Evolutionary conservation across 2,329 filamentous ascomycete genomes (phyloP).

Genomic region (Neonectria ditissima): DNA sequence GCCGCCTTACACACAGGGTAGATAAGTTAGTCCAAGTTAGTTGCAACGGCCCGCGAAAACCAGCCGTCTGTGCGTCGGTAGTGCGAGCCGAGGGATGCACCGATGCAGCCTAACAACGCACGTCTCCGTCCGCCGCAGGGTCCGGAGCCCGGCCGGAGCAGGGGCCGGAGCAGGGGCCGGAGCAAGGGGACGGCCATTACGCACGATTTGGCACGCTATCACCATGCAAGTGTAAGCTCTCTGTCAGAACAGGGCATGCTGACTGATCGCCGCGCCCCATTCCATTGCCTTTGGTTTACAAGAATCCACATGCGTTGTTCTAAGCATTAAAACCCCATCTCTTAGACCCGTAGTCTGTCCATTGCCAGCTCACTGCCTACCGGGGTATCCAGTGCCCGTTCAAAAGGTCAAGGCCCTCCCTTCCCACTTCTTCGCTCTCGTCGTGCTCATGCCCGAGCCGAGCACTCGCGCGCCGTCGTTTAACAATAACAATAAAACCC

Average conservation of each 20-base stretch:
- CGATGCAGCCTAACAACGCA: not conserved
- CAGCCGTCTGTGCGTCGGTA: conserved; percentile 11
- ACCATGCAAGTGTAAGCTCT: conserved; percentile 22
- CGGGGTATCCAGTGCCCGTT: not conserved
- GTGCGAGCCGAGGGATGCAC: not conserved
- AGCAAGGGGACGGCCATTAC: not conserved
- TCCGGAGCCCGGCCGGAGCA: not conserved
- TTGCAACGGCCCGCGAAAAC: not conserved
- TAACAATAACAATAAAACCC: conserved; percentile 3
- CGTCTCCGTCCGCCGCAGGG: not conserved
- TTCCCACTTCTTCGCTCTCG: not conserved
- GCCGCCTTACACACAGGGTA: not conserved
- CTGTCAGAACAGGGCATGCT: conserved; percentile 19
- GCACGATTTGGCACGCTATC: not conserved
- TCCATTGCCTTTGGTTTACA: not conserved
- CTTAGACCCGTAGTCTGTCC: conserved; percentile 1
- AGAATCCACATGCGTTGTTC: not conserved
- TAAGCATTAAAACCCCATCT: not conserved
- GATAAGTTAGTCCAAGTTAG: not conserved
- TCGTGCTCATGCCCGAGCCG: not conserved
- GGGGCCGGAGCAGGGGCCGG: too few relatives aligned
- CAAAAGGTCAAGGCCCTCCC: not conserved
- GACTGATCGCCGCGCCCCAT: conserved; percentile 14
- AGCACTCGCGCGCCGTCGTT: conserved; percentile 1
- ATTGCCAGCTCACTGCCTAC: not conserved